Evolutionary conservation across 129 eudicot species (phyloP).

Genomic region (Chrysanthemum seticuspe): DNA sequence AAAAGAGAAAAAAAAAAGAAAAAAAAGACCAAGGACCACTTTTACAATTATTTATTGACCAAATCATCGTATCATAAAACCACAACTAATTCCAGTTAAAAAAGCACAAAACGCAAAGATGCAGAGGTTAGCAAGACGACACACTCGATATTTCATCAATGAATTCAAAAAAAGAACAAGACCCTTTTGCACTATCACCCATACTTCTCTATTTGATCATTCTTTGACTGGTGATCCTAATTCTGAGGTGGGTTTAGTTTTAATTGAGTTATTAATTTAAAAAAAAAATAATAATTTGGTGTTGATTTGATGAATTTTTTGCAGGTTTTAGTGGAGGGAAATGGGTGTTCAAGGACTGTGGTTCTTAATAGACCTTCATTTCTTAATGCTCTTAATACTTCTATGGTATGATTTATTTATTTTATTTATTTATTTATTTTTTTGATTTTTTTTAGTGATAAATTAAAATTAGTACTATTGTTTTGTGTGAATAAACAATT

Average conservation of each 20-base stretch:
- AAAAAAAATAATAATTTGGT: neutral
- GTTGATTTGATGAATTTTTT: neutral
- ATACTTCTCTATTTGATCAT: neutral
- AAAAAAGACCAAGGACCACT: too few species aligned
- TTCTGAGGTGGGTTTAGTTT: neutral
- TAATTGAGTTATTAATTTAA: neutral
- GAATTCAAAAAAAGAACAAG: neutral
- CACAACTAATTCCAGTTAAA: too few species aligned
- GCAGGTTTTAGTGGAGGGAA: constrained; percentile 63
- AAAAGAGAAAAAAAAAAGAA: too few species aligned
- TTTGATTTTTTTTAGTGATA: neutral
- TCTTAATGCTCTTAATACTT: constrained; percentile 57
- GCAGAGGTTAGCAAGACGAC: neutral
- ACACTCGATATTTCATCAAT: neutral
- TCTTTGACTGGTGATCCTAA: neutral
- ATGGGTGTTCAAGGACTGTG: constrained; percentile 51
- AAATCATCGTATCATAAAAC: too few species aligned
- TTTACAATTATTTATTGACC: too few species aligned
- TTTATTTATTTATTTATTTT: neutral
- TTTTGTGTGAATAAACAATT: too few species aligned
- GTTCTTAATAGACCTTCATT: constrained; percentile 60
- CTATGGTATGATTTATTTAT: constrained; percentile 34
- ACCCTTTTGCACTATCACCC: neutral
- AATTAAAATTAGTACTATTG: too few species aligned
- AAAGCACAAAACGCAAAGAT: neutral